phyloP scores from a whole-genome alignment of 148 eudicot species.

The Oxyria digyna region DNA sequence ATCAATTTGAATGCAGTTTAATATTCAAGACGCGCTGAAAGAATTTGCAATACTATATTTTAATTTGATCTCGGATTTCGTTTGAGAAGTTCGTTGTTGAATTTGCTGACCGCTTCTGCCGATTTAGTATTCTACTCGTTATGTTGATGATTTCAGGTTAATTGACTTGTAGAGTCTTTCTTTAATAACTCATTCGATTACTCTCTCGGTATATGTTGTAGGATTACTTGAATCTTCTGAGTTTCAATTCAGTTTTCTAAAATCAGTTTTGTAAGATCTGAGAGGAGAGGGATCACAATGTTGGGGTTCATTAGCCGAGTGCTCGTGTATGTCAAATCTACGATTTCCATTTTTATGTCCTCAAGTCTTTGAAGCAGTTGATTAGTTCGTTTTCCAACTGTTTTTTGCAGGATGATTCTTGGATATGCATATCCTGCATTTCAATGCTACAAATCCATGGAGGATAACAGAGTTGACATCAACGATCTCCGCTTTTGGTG shows the following conservation, averaged over 20 bases:
- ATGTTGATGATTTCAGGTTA: too few relatives aligned
- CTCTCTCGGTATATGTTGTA: too few relatives aligned
- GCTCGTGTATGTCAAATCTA: constrained; percentile 49
- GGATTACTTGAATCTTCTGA: too few relatives aligned
- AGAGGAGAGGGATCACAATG: constrained; percentile 5
- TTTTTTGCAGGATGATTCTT: constrained; percentile 44
- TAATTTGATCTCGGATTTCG: background rate
- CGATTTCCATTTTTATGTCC: background rate
- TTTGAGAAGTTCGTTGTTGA: background rate
- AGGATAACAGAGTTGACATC: constrained; percentile 67
- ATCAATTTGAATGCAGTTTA: background rate
- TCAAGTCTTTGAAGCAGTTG: background rate
- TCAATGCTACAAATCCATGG: constrained; percentile 81
- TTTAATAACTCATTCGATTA: too few relatives aligned
- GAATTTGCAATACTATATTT: background rate
- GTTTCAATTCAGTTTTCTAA: too few relatives aligned
- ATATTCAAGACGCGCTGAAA: background rate
- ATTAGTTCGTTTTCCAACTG: background rate
- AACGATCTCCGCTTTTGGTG: too few relatives aligned
- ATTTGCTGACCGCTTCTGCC: background rate
- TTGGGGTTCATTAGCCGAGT: constrained; percentile 54
- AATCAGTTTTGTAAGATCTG: background rate
- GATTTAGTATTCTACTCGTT: background rate
- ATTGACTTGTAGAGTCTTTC: too few relatives aligned
- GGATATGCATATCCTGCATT: constrained; percentile 96